Evolutionary conservation across 495 filamentous ascomycete species (phyloP), one percentile per base, ranked within the genome.

Genomic region (Podospora anserina): DNA sequence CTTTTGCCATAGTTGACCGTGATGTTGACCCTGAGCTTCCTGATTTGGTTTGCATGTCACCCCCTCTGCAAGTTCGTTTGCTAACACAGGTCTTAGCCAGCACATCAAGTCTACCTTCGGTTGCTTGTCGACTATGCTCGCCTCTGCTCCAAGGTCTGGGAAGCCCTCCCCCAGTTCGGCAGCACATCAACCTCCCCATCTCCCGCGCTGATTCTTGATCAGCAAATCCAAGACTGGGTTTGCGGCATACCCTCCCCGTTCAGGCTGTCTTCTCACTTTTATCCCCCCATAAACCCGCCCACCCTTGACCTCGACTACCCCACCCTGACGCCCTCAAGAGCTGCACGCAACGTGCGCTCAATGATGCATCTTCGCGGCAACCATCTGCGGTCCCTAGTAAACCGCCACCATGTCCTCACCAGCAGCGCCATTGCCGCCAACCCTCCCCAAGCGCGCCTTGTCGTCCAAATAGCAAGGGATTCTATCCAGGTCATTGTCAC

Each of bases 21-120:
- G 89, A 92, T 71, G 88, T 92, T 67, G 89, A 92, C 71, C 84
- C 87, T 0, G 84, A 80, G 62, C 70, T 92, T 30, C 87, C 87
- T 23, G 88, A 90, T 5, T 3, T 32, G 30, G 30, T 32, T 7
- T 32, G 30, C 30, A 32, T 32, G 4, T 3, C 30, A 7, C 30
- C 7, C 30, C 4, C 30, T 4, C 30, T 32, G 30, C 30, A 32
- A 7, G 7, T 7, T 32, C 7, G 30, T 32, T 7, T 7, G 30
- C 30, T 32, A 32, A 32, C 30, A 32, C 4, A 32, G 20, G 20
- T 23, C 30, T 7, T 32, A 32, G 30, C 30, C 53, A 18, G 53
- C 53, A 54, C 11, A 54, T 18, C 53, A 18, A 13, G 16, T 20
- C 15, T 56, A 56, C 53, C 53, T 56, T 4, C 15, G 53, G 3